These are phyloP conservation scores for Pleurotus platypus DNA, from an alignment of 768 basidiomycete species.

Conservation along the genomic window DNA sequence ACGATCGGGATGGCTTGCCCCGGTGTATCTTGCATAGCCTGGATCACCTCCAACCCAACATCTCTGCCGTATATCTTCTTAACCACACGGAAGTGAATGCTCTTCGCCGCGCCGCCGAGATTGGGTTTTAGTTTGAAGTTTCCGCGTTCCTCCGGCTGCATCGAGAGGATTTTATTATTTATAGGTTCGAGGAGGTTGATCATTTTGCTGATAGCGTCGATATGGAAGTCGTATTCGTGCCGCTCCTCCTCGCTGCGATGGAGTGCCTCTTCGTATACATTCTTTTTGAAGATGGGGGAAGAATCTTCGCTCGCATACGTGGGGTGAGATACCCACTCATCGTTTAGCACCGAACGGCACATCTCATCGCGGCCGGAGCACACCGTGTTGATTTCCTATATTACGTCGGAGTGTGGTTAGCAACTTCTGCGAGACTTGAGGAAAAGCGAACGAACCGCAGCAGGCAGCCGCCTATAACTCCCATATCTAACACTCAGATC, in stretches of 20 bases:
- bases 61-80: conserved; percentile 97
- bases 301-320: conserved; percentile 94
- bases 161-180: conserved; percentile 77
- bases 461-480: conserved; percentile 85
- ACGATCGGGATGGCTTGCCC: conserved; percentile 88
- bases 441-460: conserved; percentile 51
- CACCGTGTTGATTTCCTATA: conserved; percentile 78
- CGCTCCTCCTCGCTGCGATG: conserved; percentile 97
- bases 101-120: conserved; percentile 81
- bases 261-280: conserved; percentile 93
- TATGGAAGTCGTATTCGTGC: conserved; percentile 98
- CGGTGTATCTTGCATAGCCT: conserved; percentile 91
- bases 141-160: conserved; percentile 73
- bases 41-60: conserved; percentile 74
- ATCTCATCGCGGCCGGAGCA: conserved; percentile 97
- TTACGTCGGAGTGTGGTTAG: not conserved
- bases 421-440: not conserved
- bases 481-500: conserved; percentile 77
- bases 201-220: conserved; percentile 91
- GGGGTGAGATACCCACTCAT: conserved; percentile 98
- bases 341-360: conserved; percentile 94
- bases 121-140: conserved; percentile 88
- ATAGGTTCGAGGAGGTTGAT: conserved; percentile 90
- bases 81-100: conserved; percentile 88
- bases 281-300: conserved; percentile 89